These are phyloP conservation scores for Sporothrix euskadiensis DNA, from an alignment of 2,329 filamentous ascomycete species.

Conservation along the genomic window DNA sequence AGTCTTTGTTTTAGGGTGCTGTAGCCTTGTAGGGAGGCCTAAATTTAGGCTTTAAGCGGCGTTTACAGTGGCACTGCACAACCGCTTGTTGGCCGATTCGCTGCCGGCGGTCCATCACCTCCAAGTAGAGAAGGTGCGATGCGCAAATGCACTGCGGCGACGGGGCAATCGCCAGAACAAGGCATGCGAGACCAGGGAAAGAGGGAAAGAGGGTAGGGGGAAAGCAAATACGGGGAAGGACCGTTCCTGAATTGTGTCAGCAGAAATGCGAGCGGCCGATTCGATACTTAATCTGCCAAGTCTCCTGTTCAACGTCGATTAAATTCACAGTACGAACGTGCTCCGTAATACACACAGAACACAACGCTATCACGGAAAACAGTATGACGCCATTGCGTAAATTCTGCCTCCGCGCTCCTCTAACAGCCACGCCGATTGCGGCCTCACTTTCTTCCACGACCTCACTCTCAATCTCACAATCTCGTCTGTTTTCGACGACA, in stretches of 20 bases:
- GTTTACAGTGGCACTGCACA: neutral
- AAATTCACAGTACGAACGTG: neutral
- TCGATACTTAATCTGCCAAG: neutral
- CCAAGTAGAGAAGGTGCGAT: neutral
- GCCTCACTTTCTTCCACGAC: neutral
- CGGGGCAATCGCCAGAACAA: neutral
- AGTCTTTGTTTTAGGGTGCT: neutral
- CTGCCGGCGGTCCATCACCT: neutral
- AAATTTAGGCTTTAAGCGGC: neutral
- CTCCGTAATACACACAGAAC: neutral
- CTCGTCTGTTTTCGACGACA: neutral
- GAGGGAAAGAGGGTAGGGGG: neutral
- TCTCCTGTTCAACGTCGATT: neutral
- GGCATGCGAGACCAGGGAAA: neutral
- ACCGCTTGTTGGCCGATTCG: slow-evolving; percentile 15
- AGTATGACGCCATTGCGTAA: slow-evolving; percentile 23
- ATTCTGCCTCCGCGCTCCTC: slow-evolving; percentile 16
- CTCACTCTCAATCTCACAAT: neutral
- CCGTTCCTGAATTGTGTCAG: neutral
- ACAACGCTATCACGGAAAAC: neutral
- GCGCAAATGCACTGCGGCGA: neutral
- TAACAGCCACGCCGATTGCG: neutral
- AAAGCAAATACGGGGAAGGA: neutral
- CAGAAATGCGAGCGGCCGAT: neutral
- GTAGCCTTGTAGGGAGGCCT: neutral